Base-by-base conservation (phyloP, 2,329 filamentous ascomycete genomes). In the Fusarium odoratissimum region DNA sequence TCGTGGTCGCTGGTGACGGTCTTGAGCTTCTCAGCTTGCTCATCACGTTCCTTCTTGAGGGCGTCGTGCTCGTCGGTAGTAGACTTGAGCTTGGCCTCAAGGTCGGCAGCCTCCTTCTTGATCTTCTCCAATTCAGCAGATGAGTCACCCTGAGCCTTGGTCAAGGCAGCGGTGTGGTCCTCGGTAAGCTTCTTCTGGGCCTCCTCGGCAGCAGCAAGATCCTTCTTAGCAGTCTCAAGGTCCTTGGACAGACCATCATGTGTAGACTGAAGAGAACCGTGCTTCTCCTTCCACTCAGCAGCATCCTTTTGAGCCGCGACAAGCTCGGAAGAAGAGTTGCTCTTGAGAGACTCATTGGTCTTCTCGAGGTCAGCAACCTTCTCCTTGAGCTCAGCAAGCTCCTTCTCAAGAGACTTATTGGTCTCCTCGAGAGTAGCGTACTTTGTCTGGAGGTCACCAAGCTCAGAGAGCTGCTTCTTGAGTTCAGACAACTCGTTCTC, bases 371-470 rank as follows among this genome's bases (percentile, higher is more conserved):
- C 61, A 40, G 71, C 69, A 31, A 72, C 68, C 60, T 82, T 79
- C 46, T 76, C 71, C 73, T 81, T 79, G 44, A 82, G 76, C 25
- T 76, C 73, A 30, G 67, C 73, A 28, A 77, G 54, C 48, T 77
- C 67, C 64, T 75, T 73, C 67, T 74, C 71, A 21, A 74, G 65
- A 42, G 64, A 52, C 58, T 78, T 75, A 59, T 77, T 71, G 9
- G 74, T 71, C 69, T 78, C 71, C 58, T 82, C 76, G 14, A 82
- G 75, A 30, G 77, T 73, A 40, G 75, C 65, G 40, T 79, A 76
- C 71, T 81, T 82, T 61, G 80, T 78, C 61, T 79, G 64, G 10
- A 77, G 76, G 17, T 80, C 79, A 38, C 78, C 77, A 38, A 81
- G 64, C 38, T 81, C 71, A 17, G 79, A 71, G 21, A 83, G 76